These are phyloP conservation scores for Raddia distichophylla DNA, from an alignment of 176 grass and related monocot species.

Conservation along the genomic window DNA sequence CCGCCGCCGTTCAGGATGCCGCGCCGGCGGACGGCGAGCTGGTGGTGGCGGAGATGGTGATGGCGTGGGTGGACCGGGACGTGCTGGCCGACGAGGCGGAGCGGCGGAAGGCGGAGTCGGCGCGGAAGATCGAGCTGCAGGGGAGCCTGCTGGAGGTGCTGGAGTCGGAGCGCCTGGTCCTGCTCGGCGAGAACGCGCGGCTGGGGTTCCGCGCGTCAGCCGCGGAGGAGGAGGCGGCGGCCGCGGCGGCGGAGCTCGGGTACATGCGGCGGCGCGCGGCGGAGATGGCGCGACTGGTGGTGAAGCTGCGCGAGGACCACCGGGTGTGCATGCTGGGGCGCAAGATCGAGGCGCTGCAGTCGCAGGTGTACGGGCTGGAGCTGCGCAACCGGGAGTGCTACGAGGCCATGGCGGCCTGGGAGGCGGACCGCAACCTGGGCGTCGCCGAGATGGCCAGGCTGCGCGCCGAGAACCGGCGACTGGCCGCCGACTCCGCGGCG, in stretches of 20 bases:
- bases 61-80: slow-evolving; percentile 57
- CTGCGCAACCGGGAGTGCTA: slow-evolving; percentile 73
- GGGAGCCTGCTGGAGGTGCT: slow-evolving; percentile 91
- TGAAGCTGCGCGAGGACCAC: slow-evolving; percentile 89
- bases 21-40: slow-evolving; percentile 19
- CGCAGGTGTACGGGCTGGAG: slow-evolving; percentile 84
- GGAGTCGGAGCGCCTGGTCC: slow-evolving; percentile 85
- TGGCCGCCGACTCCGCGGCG: slow-evolving; percentile 18
- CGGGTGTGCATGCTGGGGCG: slow-evolving; percentile 73
- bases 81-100: slow-evolving; percentile 58
- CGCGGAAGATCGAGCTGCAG: slow-evolving; percentile 84
- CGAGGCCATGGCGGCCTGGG: slow-evolving; percentile 60
- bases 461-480: slow-evolving; percentile 54
- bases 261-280: slow-evolving; percentile 76
- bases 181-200: slow-evolving; percentile 92
- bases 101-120: slow-evolving; percentile 46
- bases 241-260: slow-evolving; percentile 55
- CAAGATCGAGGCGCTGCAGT: slow-evolving; percentile 77
- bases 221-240: slow-evolving; percentile 66
- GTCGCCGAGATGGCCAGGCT: slow-evolving; percentile 55
- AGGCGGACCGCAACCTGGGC: slow-evolving; percentile 44
- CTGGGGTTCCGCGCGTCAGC: slow-evolving; percentile 56
- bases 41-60: slow-evolving; percentile 67
- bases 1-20: background rate
- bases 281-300: slow-evolving; percentile 66